Conservation (phyloP, 495 filamentous ascomycete genomes). For the Neurospora tetrasperma region DNA sequence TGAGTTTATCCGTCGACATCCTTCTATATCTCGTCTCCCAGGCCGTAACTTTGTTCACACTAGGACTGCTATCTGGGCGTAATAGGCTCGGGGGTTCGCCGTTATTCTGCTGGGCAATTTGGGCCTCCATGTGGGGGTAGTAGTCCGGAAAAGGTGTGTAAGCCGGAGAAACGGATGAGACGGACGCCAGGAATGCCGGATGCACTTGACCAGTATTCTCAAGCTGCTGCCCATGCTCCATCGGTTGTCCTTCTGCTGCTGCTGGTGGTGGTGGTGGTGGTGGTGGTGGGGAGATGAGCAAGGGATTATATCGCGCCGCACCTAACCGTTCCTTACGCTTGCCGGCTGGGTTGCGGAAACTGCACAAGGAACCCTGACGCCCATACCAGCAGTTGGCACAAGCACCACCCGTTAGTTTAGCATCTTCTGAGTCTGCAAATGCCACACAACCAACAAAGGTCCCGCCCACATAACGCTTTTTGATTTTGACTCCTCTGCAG, state of each 20-base stretch:
- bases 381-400: constrained; percentile 20
- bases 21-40: constrained; percentile 12
- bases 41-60: constrained; percentile 1
- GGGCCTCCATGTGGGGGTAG: not conserved
- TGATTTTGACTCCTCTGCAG: constrained; percentile 3
- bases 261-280: not conserved
- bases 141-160: not conserved
- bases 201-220: not conserved
- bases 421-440: not conserved
- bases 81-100: not conserved
- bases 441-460: constrained; percentile 7
- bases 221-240: not conserved
- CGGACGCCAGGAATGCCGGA: not conserved
- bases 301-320: too few relatives aligned
- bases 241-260: not conserved
- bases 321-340: not conserved
- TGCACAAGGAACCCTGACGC: constrained; percentile 11
- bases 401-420: not conserved
- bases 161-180: not conserved
- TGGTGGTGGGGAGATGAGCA: too few relatives aligned
- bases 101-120: not conserved
- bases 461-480: not conserved
- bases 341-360: constrained; percentile 1
- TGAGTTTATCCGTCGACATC: constrained; percentile 3
- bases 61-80: not conserved